These are phyloP conservation scores for Lichtheimia ramosa DNA, from an alignment of 371 early-diverging fungal genomes.

Conservation along the genomic window DNA sequence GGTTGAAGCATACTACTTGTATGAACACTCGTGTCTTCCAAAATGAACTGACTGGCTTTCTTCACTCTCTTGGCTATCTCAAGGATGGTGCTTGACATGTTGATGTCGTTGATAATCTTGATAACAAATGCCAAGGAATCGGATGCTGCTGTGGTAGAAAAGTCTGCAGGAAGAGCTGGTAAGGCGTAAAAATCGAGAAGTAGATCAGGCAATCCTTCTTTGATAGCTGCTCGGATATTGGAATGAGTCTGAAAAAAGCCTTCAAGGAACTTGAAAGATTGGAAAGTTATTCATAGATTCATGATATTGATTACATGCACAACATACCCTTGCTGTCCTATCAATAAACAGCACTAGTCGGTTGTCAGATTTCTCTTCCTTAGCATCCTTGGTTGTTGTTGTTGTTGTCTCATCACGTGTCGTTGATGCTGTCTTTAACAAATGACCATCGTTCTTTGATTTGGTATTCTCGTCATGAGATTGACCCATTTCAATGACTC, in stretches of 20 bases:
- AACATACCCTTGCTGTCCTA: slow-evolving; percentile 36
- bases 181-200: slow-evolving; percentile 66
- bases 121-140: slow-evolving; percentile 74
- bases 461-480: slow-evolving; percentile 29
- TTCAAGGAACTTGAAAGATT: slow-evolving; percentile 67
- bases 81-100: slow-evolving; percentile 48
- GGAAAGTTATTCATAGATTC: neutral
- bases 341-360: slow-evolving; percentile 38
- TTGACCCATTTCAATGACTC: slow-evolving; percentile 48
- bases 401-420: slow-evolving; percentile 14
- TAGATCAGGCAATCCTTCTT: slow-evolving; percentile 63
- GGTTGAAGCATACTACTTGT: slow-evolving; percentile 36
- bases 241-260: slow-evolving; percentile 82
- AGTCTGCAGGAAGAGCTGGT: slow-evolving; percentile 76
- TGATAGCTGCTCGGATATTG: slow-evolving; percentile 75
- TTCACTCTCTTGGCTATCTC: slow-evolving; percentile 55
- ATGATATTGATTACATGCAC: neutral
- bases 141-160: slow-evolving; percentile 64
- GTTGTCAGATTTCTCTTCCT: slow-evolving; percentile 56
- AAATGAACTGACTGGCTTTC: slow-evolving; percentile 38
- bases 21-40: slow-evolving; percentile 28
- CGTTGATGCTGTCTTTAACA: slow-evolving; percentile 22
- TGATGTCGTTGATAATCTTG: slow-evolving; percentile 69
- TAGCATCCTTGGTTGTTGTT: slow-evolving; percentile 27
- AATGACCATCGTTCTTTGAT: slow-evolving; percentile 49